Evolutionary conservation across 805 yeast species (phyloP).

Genomic region (Cyberlindnera subsufficiens): DNA sequence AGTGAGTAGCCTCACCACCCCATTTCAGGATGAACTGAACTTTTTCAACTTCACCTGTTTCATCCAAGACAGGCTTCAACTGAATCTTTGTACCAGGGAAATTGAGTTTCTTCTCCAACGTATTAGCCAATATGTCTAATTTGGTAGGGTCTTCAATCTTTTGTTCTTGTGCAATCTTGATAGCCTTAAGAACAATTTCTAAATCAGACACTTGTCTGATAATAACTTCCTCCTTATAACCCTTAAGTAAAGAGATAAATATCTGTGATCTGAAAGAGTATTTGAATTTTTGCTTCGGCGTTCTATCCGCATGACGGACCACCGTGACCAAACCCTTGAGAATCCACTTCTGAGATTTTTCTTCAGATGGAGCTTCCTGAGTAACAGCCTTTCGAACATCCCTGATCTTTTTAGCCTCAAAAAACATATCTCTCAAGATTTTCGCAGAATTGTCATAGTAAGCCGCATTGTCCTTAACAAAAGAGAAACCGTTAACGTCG

Average conservation of each 20-base stretch:
- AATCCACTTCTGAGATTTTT: slow-evolving; percentile 80
- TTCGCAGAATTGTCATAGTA: slow-evolving; percentile 82
- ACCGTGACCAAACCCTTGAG: slow-evolving; percentile 89
- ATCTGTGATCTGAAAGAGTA: slow-evolving; percentile 87
- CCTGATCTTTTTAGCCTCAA: slow-evolving; percentile 49
- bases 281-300: slow-evolving; percentile 97
- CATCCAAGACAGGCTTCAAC: slow-evolving; percentile 76
- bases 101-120: slow-evolving; percentile 80
- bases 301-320: slow-evolving; percentile 95
- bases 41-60: slow-evolving; percentile 75
- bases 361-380: slow-evolving; percentile 30
- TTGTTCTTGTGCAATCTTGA: slow-evolving; percentile 73
- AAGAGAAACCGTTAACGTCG: slow-evolving; percentile 97
- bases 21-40: slow-evolving; percentile 94
- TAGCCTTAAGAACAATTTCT: slow-evolving; percentile 78
- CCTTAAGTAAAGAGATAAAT: slow-evolving; percentile 81
- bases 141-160: slow-evolving; percentile 77
- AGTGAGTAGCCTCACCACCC: slow-evolving; percentile 99
- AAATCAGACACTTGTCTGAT: slow-evolving; percentile 86
- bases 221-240: slow-evolving; percentile 93
- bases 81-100: slow-evolving; percentile 97
- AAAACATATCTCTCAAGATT: slow-evolving; percentile 70
- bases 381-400: slow-evolving; percentile 32
- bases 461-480: slow-evolving; percentile 84
- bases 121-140: slow-evolving; percentile 67